Evolutionary conservation across 805 yeast genomes (phyloP).

Genomic region (Teunomyces aglyptinius): DNA sequence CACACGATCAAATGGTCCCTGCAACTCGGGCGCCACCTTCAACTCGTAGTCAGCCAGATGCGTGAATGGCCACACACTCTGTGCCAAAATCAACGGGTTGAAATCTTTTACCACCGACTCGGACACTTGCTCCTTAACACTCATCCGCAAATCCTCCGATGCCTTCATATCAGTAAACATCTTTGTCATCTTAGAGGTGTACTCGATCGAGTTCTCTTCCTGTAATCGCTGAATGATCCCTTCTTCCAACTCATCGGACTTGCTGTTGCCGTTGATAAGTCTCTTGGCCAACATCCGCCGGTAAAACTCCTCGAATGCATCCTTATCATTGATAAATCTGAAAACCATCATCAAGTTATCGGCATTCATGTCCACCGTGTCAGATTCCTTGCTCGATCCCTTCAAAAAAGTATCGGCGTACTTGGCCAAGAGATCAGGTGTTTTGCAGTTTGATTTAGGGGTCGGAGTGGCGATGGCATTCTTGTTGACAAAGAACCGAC

Average conservation of each 20-base stretch:
- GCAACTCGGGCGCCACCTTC: constrained; percentile 66
- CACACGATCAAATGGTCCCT: constrained; percentile 62
- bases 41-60: constrained; percentile 38
- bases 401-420: constrained; percentile 83
- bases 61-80: constrained; percentile 83
- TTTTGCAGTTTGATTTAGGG: constrained; percentile 61
- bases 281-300: constrained; percentile 87
- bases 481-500: constrained; percentile 76
- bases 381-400: constrained; percentile 67
- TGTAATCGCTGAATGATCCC: constrained; percentile 80
- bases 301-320: constrained; percentile 91
- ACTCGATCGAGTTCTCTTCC: constrained; percentile 86
- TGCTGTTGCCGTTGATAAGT: constrained; percentile 81
- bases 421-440: constrained; percentile 89
- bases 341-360: constrained; percentile 86
- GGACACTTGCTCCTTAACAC: constrained; percentile 47
- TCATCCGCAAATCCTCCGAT: constrained; percentile 68
- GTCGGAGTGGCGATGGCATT: constrained; percentile 76
- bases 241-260: constrained; percentile 83
- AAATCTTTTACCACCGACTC: constrained; percentile 47
- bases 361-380: constrained; percentile 67
- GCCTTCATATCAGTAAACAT: constrained; percentile 95
- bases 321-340: constrained; percentile 88
- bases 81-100: constrained; percentile 77
- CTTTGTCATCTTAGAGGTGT: constrained; percentile 88